Conservation (phyloP, 352 stramenopile species). For the Pythium phragmiticola region DNA sequence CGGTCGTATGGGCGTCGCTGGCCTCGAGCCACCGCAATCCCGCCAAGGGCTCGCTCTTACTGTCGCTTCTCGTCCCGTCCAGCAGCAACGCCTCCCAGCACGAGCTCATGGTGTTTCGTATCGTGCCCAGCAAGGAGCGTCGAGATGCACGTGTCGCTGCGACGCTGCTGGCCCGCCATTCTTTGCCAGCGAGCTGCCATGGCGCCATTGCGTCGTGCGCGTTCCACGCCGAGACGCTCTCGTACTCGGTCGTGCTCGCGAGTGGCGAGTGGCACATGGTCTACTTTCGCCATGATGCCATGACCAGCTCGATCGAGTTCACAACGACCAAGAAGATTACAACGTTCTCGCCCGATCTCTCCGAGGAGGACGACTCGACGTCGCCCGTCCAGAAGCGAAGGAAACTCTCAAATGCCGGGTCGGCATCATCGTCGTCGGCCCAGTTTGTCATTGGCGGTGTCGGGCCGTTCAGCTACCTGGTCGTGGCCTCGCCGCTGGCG, state of each 20-base stretch:
- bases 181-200: constrained; percentile 21
- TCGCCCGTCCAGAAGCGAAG: constrained; percentile 56
- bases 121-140: constrained; percentile 38
- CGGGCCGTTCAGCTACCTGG: constrained; percentile 56
- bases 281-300: constrained; percentile 44
- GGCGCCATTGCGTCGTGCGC: constrained; percentile 40
- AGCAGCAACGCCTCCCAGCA: constrained; percentile 33
- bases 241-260: constrained; percentile 62
- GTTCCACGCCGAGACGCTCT: constrained; percentile 73
- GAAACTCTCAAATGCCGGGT: constrained; percentile 41
- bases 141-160: constrained; percentile 35
- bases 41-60: constrained; percentile 57
- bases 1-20: constrained; percentile 54
- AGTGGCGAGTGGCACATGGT: constrained; percentile 60
- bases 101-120: constrained; percentile 59
- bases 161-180: constrained; percentile 35
- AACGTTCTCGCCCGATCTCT: constrained; percentile 25
- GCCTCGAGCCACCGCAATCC: constrained; percentile 56
- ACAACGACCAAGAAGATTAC: constrained; percentile 43
- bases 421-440: constrained; percentile 11
- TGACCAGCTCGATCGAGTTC: constrained; percentile 44
- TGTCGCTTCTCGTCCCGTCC: constrained; percentile 55
- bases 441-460: constrained; percentile 41
- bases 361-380: constrained; percentile 15
- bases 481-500: constrained; percentile 38